A percentile compares a stretch with the other conserved stretches of the same genome.
Evolutionary conservation across 768 basidiomycete genomes (phyloP).

Genomic region (Termitomyces sp.): DNA sequence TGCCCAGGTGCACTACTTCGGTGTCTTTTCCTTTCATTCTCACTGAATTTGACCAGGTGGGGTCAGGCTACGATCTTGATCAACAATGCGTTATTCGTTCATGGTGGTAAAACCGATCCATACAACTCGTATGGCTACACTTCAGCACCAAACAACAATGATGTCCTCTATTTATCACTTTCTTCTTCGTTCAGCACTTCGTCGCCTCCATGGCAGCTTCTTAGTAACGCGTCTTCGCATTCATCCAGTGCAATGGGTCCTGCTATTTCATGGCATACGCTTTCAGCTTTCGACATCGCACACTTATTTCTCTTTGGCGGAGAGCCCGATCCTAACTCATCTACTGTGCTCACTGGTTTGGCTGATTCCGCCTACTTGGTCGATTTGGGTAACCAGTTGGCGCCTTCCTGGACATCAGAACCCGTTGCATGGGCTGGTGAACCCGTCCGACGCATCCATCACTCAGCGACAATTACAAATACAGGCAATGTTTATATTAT

Average conservation of each 20-base stretch:
- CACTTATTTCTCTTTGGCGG: conserved; percentile 73
- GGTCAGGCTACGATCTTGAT: conserved; percentile 68
- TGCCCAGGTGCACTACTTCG: conserved; percentile 19
- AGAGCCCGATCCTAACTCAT: conserved; percentile 57
- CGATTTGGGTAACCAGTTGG: conserved; percentile 31
- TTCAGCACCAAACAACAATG: conserved; percentile 68
- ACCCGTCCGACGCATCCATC: conserved; percentile 75
- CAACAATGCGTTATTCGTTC: conserved; percentile 59
- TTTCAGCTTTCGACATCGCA: conserved; percentile 60
- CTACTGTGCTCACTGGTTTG: conserved; percentile 42
- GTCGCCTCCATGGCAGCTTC: conserved; percentile 65
- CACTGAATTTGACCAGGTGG: conserved; percentile 53
- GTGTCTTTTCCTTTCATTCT: not conserved
- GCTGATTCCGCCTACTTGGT: conserved; percentile 66
- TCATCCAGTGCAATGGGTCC: conserved; percentile 49
- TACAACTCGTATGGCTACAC: conserved; percentile 68
- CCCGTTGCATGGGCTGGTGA: conserved; percentile 54
- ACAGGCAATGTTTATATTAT: conserved; percentile 62
- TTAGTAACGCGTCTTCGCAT: conserved; percentile 41
- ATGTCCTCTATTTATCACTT: conserved; percentile 68
- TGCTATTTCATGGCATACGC: conserved; percentile 73
- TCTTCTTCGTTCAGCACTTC: conserved; percentile 51
- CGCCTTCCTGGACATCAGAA: conserved; percentile 46
- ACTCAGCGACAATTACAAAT: conserved; percentile 49
- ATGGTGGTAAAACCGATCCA: conserved; percentile 79